These are phyloP conservation scores for Clavariopsis aquatica DNA, from an alignment of 495 filamentous ascomycete genomes.

Conservation along the genomic window DNA sequence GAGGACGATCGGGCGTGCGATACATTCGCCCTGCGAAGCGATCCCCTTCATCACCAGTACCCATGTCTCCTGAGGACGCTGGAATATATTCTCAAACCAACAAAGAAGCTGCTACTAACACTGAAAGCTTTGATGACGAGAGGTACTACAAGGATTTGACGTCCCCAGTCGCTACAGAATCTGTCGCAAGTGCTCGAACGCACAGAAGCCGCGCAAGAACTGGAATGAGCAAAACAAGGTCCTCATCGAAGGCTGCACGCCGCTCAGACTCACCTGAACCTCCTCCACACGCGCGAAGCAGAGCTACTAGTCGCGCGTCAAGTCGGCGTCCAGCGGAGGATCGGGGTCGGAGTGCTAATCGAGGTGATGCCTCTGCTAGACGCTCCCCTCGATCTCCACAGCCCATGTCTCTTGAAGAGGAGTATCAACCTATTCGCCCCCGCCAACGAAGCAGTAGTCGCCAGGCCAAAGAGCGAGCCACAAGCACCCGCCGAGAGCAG, in stretches of 20 bases:
- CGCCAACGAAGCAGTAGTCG: constrained; percentile 64
- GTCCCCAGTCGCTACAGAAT: constrained; percentile 44
- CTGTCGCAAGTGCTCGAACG: constrained; percentile 27
- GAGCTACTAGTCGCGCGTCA: constrained; percentile 30
- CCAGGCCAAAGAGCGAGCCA: constrained; percentile 52
- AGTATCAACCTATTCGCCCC: constrained; percentile 38
- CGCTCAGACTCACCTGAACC: constrained; percentile 40
- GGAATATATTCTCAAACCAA: constrained; percentile 32
- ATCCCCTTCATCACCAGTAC: constrained; percentile 85
- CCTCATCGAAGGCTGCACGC: constrained; percentile 35
- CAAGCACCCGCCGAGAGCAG: constrained; percentile 50
- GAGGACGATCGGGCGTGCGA: constrained; percentile 63
- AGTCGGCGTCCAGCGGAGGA: constrained; percentile 39
- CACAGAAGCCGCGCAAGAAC: constrained; percentile 29
- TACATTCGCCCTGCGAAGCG: constrained; percentile 81
- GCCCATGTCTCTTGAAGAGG: constrained; percentile 47
- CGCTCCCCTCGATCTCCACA: constrained; percentile 33
- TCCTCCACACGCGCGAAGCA: constrained; percentile 25
- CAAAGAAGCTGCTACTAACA: constrained; percentile 38
- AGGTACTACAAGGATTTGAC: constrained; percentile 46
- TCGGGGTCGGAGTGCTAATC: constrained; percentile 30
- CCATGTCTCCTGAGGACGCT: constrained; percentile 83
- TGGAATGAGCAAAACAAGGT: constrained; percentile 32
- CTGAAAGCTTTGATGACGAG: constrained; percentile 50
- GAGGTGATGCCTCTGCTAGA: constrained; percentile 13